A percentile compares a stretch with the other conserved stretches of the same genome.
Conservation (phyloP, 345 rosid genomes). For the Rhodamnia rubescens region DNA sequence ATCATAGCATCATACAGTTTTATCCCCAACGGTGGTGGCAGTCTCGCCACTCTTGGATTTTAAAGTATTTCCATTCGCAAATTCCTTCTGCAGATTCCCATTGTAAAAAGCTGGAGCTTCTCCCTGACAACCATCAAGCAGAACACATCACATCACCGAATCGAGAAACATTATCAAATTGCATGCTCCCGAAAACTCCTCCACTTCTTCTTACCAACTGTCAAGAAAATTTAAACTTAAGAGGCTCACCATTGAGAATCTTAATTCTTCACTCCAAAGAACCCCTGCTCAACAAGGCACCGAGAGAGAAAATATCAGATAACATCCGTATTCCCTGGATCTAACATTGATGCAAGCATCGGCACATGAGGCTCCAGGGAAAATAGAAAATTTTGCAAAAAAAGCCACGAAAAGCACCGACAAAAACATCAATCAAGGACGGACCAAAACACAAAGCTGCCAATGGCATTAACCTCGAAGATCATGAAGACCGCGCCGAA, state of each 20-base stretch:
- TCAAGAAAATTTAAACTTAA: neutral
- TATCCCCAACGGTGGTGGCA: constrained; percentile 26
- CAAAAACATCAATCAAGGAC: neutral
- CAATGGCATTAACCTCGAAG: neutral
- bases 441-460: neutral
- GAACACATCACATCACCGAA: constrained; percentile 2
- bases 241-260: constrained; percentile 75
- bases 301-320: constrained; percentile 18
- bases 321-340: constrained; percentile 18
- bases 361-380: neutral
- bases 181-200: neutral
- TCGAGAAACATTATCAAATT: neutral
- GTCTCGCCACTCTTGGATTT: constrained; percentile 33
- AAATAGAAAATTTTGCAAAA: neutral
- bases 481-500: neutral
- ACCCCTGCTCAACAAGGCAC: constrained; percentile 40
- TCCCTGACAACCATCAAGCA: constrained; percentile 40
- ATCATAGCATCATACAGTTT: constrained; percentile 34
- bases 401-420: neutral
- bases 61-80: constrained; percentile 28
- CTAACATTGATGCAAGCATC: constrained; percentile 2
- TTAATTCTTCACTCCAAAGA: constrained; percentile 34
- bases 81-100: constrained; percentile 26
- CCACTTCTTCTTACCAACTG: neutral
- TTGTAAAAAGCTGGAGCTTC: constrained; percentile 60